Evolutionary conservation across 768 basidiomycete genomes (phyloP), one percentile per base, ranked within the genome.

Genomic region (Mycena rosella): DNA sequence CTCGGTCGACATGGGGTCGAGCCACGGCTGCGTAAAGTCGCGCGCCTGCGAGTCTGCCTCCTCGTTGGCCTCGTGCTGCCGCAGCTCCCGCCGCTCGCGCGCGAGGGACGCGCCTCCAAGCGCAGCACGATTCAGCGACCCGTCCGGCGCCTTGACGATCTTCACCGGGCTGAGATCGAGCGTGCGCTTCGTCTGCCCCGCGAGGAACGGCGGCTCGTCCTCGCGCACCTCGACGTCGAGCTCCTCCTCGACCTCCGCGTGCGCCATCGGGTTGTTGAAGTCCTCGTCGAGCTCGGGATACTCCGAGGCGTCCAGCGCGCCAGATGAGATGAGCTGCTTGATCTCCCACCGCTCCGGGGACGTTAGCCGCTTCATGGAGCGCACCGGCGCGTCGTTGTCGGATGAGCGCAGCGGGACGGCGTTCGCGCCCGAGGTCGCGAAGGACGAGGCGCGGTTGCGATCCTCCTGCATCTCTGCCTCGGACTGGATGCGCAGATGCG

Each of bases 261-360:
- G 90, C 24, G 90, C 90, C 74, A 88, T 84, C 2, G 92, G 90
- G 74, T 94, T 91, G 60, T 79, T 86, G 76, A 92, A 88, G 65
- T 96, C 94, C 73, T 96, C 95, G 69, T 96, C 94, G 57, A 98
- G 83, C 32, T 97, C 94, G 3, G 96, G 96, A 74, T 96, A 97
- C 77, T 99, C 98, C 5, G 96, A 92, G 14, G 96, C 92, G 70
- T 91, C 90, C 60, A 98, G 87, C 18, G 91, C 94, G 47, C 98
- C 98, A 32, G 96, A 98, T 0, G 98, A 94, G 61, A 99, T 98
- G 63, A 99, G 88, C 77, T 99, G 98, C 79, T 99, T 98, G 80
- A 99, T 96, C 82, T 99, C 98, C 96, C 98, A 99, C 30, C 98
- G 90, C 79, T 99, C 98, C 1, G 98, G 98, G 9, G 94, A 96